These are phyloP conservation scores for Uncinocarpus reesii DNA, from an alignment of 2,329 filamentous ascomycete species.

Conservation along the genomic window DNA sequence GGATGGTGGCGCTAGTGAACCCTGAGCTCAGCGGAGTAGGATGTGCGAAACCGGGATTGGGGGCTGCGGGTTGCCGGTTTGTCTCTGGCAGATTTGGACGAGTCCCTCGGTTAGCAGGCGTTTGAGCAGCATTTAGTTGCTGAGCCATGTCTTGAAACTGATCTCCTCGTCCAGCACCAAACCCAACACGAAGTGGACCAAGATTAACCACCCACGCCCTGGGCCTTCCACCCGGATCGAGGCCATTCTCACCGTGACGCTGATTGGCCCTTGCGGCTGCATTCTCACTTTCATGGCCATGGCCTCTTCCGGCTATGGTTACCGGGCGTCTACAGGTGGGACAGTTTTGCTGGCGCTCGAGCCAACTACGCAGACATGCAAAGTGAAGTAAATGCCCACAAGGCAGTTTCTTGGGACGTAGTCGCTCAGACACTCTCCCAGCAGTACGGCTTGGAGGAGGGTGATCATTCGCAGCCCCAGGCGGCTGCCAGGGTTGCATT, in stretches of 20 bases:
- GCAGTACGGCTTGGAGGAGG: conserved; percentile 24
- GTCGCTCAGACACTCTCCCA: conserved; percentile 58
- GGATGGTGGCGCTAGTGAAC: conserved; percentile 34
- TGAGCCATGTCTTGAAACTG: conserved; percentile 56
- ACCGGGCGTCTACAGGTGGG: conserved; percentile 86
- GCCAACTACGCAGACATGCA: conserved; percentile 89
- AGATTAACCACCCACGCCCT: conserved; percentile 58
- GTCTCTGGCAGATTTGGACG: conserved; percentile 20
- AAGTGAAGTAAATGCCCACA: conserved; percentile 94
- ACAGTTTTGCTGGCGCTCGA: conserved; percentile 94
- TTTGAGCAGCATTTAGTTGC: conserved; percentile 46
- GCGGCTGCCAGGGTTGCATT: conserved; percentile 68
- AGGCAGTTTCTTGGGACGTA: conserved; percentile 86
- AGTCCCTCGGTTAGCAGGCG: conserved; percentile 28
- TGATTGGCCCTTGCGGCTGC: conserved; percentile 17
- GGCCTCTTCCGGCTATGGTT: conserved; percentile 29
- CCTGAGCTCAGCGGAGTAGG: conserved; percentile 11
- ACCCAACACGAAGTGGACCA: conserved; percentile 63
- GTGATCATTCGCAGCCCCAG: conserved; percentile 28
- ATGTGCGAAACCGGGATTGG: conserved; percentile 35
- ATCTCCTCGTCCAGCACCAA: conserved; percentile 52
- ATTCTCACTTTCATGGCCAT: not conserved
- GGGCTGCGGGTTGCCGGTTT: conserved; percentile 28
- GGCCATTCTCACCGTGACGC: conserved; percentile 27
- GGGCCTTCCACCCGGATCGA: conserved; percentile 30